Base-by-base conservation (phyloP, 129 eudicot genomes). In the Arctium minus region DNA sequence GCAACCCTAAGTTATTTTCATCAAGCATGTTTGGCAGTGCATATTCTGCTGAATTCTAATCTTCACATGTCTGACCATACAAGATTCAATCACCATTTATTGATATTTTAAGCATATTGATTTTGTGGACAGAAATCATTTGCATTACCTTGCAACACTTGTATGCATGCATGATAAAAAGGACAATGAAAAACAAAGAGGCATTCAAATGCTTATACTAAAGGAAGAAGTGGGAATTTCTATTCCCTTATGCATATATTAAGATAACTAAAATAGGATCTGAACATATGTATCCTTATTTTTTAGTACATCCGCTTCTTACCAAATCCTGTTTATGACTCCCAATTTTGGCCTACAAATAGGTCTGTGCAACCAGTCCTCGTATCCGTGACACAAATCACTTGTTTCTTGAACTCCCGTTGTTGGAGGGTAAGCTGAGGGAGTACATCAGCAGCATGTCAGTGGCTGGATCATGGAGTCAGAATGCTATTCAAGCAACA, bases 401-500 rank as follows among this genome's bases (percentile, higher is more conserved):
- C 85, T 77, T 93, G 84, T 93, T 93, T 88, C 92, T 93, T 22
- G 97, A 93, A 82, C 97, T 93, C 36, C 96, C 96, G 3, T 73
- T 81, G 84, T 84, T 94, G 80, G 81, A 87, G 88, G 90, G 85
- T 32, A 89, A 82, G 72, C 56, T 94, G 73, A 87, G 75, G 46
- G 92, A 88, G 71, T 94, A 94, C 83, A 86, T 94, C 74, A 78
- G 80, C 76, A 37, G n/a, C 39, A 92, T 78, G 89, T 92, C 92
- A 29, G 93, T 86, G 81, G 91, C 89, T 62, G 94, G 98, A 46
- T 87, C 86, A 5, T 92, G 97, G 98, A 90, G 91, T 88, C 98
- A 92, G 82, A 94, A 94, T 90, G 98, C 98, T 38, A 92, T 94
- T 83, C 98, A 94, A 78, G 86, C 88, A 83, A 94, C 94, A 73